Conservation (phyloP, 768 basidiomycete genomes). For the Boletus pseudopeckii region DNA sequence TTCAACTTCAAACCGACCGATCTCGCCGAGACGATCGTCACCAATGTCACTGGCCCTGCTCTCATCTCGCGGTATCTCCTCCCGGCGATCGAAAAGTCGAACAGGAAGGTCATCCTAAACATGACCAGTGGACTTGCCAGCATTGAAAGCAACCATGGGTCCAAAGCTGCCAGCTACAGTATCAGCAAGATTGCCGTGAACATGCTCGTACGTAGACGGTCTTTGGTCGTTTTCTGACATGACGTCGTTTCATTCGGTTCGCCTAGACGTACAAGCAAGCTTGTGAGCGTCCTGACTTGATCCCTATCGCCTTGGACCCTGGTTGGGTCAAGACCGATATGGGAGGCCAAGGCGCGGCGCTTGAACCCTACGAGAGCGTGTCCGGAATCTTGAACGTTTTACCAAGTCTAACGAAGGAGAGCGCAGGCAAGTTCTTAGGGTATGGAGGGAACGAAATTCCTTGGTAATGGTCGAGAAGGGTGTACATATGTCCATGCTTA, state of each 20-base stretch:
- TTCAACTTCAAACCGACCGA: conserved; percentile 22
- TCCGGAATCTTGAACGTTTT: conserved; percentile 16
- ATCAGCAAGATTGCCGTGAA: conserved; percentile 13
- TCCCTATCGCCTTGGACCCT: not conserved
- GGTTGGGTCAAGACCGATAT: conserved; percentile 57
- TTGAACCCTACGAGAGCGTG: conserved; percentile 32
- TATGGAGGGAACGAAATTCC: no score
- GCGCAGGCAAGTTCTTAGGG: no score
- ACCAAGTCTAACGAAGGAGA: not conserved
- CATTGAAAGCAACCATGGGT: conserved; percentile 15
- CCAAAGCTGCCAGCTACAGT: conserved; percentile 3
- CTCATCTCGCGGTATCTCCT: conserved; percentile 31
- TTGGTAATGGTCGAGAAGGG: no score
- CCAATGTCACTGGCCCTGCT: conserved; percentile 35
- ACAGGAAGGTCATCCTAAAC: conserved; percentile 35
- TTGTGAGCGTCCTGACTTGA: conserved; percentile 9
- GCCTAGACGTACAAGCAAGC: conserved; percentile 16
- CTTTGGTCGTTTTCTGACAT: not conserved
- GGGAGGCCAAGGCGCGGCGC: conserved; percentile 32
- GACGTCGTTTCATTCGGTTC: not conserved
- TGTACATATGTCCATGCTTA: no score
- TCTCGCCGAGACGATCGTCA: conserved; percentile 19
- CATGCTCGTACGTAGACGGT: conserved; percentile 9
- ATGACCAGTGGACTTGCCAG: conserved; percentile 34
- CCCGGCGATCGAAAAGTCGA: conserved; percentile 33